Evolutionary conservation across 2,329 filamentous ascomycete genomes (phyloP).

Genomic region (Juglanconis juglandina): DNA sequence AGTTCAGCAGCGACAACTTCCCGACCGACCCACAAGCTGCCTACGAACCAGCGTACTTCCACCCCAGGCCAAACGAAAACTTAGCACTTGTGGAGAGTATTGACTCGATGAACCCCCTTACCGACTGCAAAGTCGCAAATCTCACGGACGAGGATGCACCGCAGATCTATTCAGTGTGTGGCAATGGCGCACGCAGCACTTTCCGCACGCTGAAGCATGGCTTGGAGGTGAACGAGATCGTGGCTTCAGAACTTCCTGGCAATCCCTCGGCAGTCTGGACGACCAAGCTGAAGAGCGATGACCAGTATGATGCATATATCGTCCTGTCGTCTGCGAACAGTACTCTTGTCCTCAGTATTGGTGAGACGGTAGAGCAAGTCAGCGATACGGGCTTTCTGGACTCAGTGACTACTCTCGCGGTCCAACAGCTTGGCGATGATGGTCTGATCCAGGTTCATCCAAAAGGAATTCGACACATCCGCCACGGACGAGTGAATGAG

Average conservation of each 20-base stretch:
- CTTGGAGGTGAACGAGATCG: slow-evolving; percentile 87
- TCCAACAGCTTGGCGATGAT: slow-evolving; percentile 91
- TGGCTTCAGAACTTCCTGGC: slow-evolving; percentile 87
- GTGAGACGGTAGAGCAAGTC: slow-evolving; percentile 94
- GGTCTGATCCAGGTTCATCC: slow-evolving; percentile 92
- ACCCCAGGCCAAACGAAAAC: slow-evolving; percentile 75
- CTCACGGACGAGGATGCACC: slow-evolving; percentile 89
- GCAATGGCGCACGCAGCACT: slow-evolving; percentile 80
- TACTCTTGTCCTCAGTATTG: slow-evolving; percentile 89
- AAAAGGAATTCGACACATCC: slow-evolving; percentile 91
- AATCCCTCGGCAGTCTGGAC: slow-evolving; percentile 95
- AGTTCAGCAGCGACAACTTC: slow-evolving; percentile 81
- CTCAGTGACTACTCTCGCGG: slow-evolving; percentile 82
- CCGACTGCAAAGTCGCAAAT: slow-evolving; percentile 90
- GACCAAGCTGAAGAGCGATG: slow-evolving; percentile 75
- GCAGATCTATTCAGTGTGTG: slow-evolving; percentile 91
- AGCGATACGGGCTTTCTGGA: slow-evolving; percentile 90
- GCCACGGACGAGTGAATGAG: slow-evolving; percentile 75
- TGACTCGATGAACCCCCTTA: slow-evolving; percentile 83
- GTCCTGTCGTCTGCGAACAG: slow-evolving; percentile 89
- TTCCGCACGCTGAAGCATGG: slow-evolving; percentile 93
- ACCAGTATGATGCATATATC: slow-evolving; percentile 91
- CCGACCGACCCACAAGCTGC: slow-evolving; percentile 69
- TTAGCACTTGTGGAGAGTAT: slow-evolving; percentile 80
- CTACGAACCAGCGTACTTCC: slow-evolving; percentile 80